Percentiles rank a stretch among this genome's conserved stretches.
Evolutionary conservation across 1,284 basidiomycete genomes (phyloP).

Genomic region (Erythrobasidium hasegawianum): DNA sequence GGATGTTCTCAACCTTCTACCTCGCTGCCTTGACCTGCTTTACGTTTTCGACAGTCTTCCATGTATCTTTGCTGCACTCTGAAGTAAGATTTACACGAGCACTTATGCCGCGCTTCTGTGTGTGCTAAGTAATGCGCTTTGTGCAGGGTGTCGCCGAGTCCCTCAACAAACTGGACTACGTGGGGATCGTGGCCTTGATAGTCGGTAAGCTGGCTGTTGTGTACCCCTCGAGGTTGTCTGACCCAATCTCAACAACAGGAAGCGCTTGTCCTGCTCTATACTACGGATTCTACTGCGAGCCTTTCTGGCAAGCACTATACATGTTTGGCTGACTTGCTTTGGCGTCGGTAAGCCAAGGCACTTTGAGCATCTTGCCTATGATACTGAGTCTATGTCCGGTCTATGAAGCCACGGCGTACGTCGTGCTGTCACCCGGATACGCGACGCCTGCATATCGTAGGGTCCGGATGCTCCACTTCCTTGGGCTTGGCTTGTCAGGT

Average conservation of each 20-base stretch:
- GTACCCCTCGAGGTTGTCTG: too few relatives aligned
- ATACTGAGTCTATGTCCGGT: too few relatives aligned
- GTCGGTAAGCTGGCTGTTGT: not conserved
- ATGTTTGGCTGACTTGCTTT: conserved; percentile 37
- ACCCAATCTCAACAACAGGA: too few relatives aligned
- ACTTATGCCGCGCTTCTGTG: too few relatives aligned
- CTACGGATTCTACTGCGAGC: conserved; percentile 43
- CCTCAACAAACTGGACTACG: conserved; percentile 42
- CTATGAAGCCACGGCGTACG: conserved; percentile 38
- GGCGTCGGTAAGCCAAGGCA: conserved; percentile 34
- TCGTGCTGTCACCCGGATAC: conserved; percentile 37
- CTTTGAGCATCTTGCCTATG: too few relatives aligned
- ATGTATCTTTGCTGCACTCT: conserved; percentile 40
- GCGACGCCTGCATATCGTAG: conserved; percentile 40
- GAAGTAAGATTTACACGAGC: too few relatives aligned
- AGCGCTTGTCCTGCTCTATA: conserved; percentile 39
- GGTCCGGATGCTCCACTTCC: conserved; percentile 40
- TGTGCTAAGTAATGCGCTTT: too few relatives aligned
- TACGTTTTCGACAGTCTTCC: conserved; percentile 40
- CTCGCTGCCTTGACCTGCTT: conserved; percentile 39
- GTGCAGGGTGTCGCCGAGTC: conserved; percentile 24
- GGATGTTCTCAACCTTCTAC: conserved; percentile 39
- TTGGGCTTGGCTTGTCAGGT: conserved; percentile 38
- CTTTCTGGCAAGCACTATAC: conserved; percentile 37
- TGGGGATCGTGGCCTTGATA: conserved; percentile 38